phyloP scores from a whole-genome alignment of 345 rosid genomes.

The Erodium maritimum region DNA sequence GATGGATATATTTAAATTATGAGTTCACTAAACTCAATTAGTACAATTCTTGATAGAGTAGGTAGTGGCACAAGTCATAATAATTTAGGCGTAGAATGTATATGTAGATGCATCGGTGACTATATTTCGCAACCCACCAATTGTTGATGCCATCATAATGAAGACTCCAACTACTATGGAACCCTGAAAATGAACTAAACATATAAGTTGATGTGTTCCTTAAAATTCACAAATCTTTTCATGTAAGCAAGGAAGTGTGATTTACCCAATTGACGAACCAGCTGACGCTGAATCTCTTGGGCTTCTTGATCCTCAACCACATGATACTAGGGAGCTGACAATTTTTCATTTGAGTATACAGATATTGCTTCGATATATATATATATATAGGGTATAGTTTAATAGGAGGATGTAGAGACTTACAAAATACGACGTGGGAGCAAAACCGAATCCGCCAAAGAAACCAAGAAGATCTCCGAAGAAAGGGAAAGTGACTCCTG shows the following conservation, averaged over 20 bases:
- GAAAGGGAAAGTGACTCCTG: constrained; percentile 86
- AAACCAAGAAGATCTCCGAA: constrained; percentile 94
- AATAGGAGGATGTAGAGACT: constrained; percentile 13
- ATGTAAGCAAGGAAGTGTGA: not conserved
- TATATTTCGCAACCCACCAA: constrained; percentile 87
- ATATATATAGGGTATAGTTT: not conserved
- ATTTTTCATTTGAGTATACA: not conserved
- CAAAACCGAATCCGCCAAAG: constrained; percentile 94
- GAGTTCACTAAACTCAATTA: no score
- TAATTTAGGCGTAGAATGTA: constrained; percentile 49
- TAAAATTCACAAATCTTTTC: not conserved
- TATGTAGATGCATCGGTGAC: constrained; percentile 65
- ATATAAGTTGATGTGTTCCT: not conserved
- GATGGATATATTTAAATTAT: no score
- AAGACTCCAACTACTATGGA: constrained; percentile 52
- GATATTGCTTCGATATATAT: no score
- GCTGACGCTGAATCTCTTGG: constrained; percentile 48
- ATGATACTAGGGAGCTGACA: constrained; percentile 83
- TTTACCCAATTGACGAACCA: constrained; percentile 94
- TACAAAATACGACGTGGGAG: constrained; percentile 88
- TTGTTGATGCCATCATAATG: constrained; percentile 83
- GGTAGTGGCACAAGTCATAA: not conserved
- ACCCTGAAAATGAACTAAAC: constrained; percentile 23
- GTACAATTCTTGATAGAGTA: no score
- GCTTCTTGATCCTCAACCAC: constrained; percentile 91